Percentiles rank a stretch among this genome's conserved stretches.
These are phyloP conservation scores for Silybum marianum DNA, from an alignment of 129 eudicot species.

Conservation along the genomic window DNA sequence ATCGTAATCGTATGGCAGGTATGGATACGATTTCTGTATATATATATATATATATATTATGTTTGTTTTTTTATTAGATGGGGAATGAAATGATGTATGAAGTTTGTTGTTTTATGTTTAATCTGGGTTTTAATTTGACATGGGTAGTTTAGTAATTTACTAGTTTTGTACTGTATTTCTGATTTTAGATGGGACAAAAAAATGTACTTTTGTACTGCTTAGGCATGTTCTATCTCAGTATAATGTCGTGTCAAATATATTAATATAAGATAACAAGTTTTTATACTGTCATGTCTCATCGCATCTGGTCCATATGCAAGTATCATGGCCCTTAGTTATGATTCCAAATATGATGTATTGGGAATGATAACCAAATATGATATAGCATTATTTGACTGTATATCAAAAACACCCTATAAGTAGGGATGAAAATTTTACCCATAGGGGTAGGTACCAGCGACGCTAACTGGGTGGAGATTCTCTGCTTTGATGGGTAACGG, in stretches of 20 bases:
- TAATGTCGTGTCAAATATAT: not conserved
- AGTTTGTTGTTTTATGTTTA: not conserved
- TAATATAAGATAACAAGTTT: too few relatives aligned
- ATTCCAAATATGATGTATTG: too few relatives aligned
- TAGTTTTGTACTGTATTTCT: not conserved
- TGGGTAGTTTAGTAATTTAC: not conserved
- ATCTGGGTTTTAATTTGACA: not conserved
- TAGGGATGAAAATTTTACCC: too few relatives aligned
- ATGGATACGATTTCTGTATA: not conserved
- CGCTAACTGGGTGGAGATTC: too few relatives aligned
- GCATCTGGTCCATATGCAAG: too few relatives aligned
- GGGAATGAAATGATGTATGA: not conserved
- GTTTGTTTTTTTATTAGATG: not conserved
- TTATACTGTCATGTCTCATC: too few relatives aligned
- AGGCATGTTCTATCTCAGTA: not conserved
- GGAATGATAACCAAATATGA: too few relatives aligned
- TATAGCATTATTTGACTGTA: too few relatives aligned
- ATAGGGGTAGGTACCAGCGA: too few relatives aligned
- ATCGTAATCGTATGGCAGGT: not conserved
- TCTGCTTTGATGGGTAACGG: too few relatives aligned
- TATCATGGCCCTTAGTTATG: too few relatives aligned
- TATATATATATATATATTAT: not conserved
- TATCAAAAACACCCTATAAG: too few relatives aligned
- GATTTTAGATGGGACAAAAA: not conserved
- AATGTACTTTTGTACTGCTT: not conserved